Conservation (phyloP, 2,329 filamentous ascomycete species). For the Neocucurbitaria cava region DNA sequence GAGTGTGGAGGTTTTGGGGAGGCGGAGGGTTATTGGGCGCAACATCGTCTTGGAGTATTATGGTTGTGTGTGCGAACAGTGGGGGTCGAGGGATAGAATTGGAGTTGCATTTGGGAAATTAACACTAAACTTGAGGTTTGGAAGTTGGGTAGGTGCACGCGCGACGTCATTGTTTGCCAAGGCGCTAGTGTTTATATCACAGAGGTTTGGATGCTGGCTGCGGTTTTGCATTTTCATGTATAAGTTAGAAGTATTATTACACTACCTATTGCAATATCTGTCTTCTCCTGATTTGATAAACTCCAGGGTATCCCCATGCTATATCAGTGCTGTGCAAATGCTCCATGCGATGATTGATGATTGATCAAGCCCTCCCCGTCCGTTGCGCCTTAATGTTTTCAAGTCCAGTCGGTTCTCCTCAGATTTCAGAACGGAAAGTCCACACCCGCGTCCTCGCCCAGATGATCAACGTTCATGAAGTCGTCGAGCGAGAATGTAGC, state of each 20-base stretch:
- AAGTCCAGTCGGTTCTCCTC: neutral
- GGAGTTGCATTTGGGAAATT: neutral
- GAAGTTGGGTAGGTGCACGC: neutral
- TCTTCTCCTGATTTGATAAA: no score
- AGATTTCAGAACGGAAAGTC: slow-evolving; percentile 7
- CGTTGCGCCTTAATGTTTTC: neutral
- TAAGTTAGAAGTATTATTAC: no score
- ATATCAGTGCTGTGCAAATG: neutral
- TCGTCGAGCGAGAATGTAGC: slow-evolving; percentile 43
- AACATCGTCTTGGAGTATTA: no score
- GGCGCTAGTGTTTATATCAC: neutral
- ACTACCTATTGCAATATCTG: no score
- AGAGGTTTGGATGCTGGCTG: neutral
- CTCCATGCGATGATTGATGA: neutral
- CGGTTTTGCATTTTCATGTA: no score
- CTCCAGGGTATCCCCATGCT: neutral
- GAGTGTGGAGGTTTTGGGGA: neutral
- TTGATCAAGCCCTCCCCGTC: neutral
- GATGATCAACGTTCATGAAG: slow-evolving; percentile 52
- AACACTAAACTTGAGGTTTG: neutral
- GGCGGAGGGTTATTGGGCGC: neutral
- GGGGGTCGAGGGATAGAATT: neutral
- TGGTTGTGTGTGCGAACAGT: neutral
- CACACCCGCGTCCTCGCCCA: slow-evolving; percentile 32
- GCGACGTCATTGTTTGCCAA: slow-evolving; percentile 23